phyloP scores from a whole-genome alignment of 176 grass and related monocot genomes.

The Tillandsia leiboldiana region DNA sequence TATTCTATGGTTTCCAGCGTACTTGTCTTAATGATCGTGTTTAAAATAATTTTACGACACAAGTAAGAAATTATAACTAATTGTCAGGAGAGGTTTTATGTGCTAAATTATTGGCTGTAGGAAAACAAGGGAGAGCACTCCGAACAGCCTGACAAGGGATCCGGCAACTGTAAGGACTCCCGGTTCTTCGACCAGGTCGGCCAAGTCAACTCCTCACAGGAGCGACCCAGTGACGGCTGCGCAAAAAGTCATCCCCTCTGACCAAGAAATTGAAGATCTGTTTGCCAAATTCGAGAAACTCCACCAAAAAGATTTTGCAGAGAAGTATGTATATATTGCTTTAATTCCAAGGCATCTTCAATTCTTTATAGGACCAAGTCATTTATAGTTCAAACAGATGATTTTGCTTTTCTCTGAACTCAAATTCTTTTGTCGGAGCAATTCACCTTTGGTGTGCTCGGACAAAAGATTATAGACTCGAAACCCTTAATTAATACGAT shows the following conservation, averaged over 20 bases:
- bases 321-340: slow-evolving; percentile 8
- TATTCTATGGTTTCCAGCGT: too few species aligned
- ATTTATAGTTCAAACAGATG: neutral
- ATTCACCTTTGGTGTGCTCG: neutral
- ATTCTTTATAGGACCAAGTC: neutral
- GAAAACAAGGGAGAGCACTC: slow-evolving; percentile 14
- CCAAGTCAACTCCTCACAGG: neutral
- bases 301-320: neutral
- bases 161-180: slow-evolving; percentile 2
- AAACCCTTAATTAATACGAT: neutral
- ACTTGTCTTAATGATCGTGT: too few species aligned
- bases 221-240: neutral
- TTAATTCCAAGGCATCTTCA: neutral
- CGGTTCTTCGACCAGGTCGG: slow-evolving; percentile 5
- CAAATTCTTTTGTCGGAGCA: too few species aligned
- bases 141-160: slow-evolving; percentile 3
- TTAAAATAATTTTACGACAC: neutral
- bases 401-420: too few species aligned
- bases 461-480: neutral
- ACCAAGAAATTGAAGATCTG: slow-evolving; percentile 17
- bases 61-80: neutral
- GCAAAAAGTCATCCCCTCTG: neutral
- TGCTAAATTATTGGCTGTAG: neutral
- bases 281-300: slow-evolving; percentile 8
- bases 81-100: neutral